Conservation (phyloP, 441 rosid genomes). For the Eruca vesicaria region DNA sequence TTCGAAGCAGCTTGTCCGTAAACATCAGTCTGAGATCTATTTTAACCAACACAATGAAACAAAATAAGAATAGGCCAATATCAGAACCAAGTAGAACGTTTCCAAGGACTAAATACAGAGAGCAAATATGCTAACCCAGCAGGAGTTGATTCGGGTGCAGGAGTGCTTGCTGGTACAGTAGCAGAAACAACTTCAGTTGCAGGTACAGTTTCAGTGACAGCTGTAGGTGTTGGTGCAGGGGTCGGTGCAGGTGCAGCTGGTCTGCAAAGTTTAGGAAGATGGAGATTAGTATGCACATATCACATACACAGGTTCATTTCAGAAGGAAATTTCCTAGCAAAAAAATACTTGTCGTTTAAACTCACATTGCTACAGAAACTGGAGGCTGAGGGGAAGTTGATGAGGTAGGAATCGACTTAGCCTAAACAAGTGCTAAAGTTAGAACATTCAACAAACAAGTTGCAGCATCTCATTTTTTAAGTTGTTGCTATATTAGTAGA, state of each 20-base stretch:
- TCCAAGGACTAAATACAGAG: not conserved
- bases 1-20: constrained; percentile 90
- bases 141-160: constrained; percentile 41
- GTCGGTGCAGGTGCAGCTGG: constrained; percentile 14
- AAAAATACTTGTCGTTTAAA: not conserved
- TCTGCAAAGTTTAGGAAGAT: constrained; percentile 16
- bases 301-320: not conserved
- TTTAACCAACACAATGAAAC: constrained; percentile 26
- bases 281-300: not conserved
- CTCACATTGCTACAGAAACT: constrained; percentile 26
- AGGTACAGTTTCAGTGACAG: not conserved
- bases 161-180: constrained; percentile 20
- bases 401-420: constrained; percentile 22
- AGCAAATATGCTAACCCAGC: constrained; percentile 25
- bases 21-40: constrained; percentile 57
- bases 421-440: constrained; percentile 20
- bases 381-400: constrained; percentile 24
- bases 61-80: not conserved
- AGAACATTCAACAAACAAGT: constrained; percentile 10
- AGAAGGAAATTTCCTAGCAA: not conserved
- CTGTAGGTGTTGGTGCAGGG: not conserved
- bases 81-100: not conserved
- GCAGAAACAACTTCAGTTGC: constrained; percentile 3
- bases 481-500: not conserved
- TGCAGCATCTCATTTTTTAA: not conserved